Evolutionary conservation across 192 early-diverging fungal species (phyloP).

Genomic region (Funneliformis geosporum): DNA sequence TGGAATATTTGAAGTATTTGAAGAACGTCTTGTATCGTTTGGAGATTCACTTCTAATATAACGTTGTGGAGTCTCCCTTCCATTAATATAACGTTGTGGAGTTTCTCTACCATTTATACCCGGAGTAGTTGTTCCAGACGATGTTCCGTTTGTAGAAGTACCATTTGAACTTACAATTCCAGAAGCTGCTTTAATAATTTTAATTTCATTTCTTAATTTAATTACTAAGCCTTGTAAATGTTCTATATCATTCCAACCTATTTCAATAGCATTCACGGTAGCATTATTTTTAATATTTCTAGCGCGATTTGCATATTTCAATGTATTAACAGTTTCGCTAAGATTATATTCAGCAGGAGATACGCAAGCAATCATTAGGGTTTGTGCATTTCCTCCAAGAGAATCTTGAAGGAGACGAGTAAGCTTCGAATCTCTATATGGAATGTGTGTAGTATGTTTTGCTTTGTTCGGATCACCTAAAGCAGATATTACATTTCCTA

Average conservation of each 20-base stretch:
- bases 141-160: constrained; percentile 12
- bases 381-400: constrained; percentile 91
- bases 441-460: constrained; percentile 72
- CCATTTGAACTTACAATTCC: neutral
- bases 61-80: neutral
- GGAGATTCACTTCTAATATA: neutral
- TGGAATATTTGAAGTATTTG: neutral
- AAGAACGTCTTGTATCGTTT: neutral
- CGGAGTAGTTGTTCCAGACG: neutral
- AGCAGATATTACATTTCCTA: constrained; percentile 98
- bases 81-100: constrained; percentile 33
- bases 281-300: constrained; percentile 94
- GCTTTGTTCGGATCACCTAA: constrained; percentile 73
- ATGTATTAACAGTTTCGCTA: constrained; percentile 91
- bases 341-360: constrained; percentile 82
- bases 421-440: constrained; percentile 96
- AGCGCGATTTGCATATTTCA: constrained; percentile 94
- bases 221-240: constrained; percentile 63
- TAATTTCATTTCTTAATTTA: constrained; percentile 62
- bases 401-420: constrained; percentile 95
- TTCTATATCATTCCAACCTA: constrained; percentile 64
- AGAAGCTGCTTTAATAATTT: constrained; percentile 37
- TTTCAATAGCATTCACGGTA: constrained; percentile 73
- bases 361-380: constrained; percentile 95
- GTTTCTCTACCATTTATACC: constrained; percentile 20